Base-by-base conservation (phyloP, 768 basidiomycete species). In the Auricularia sp. region DNA sequence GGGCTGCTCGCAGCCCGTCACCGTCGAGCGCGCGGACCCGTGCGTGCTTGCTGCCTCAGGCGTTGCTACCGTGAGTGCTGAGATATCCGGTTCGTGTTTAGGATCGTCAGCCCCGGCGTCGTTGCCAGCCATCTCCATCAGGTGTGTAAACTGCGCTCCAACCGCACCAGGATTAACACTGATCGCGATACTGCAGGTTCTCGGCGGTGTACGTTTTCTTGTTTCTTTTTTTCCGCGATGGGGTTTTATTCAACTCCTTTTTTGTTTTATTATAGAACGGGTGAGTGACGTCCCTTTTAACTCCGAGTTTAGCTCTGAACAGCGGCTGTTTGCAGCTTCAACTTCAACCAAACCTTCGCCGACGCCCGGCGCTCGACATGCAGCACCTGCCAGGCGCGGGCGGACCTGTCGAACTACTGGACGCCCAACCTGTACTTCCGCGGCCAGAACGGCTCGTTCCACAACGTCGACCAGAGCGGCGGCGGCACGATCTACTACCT, bases 401-500 rank as follows among this genome's bases (percentile, higher is more conserved):
- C 18, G 47, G 42, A 35, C 62, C 36, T 42, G 33, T 47, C 44
- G 14, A 44, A 44, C 44, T 65, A 65, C 47, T 65, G 64, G 64
- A 62, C 59, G 37, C 64, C 64, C 2, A 61, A 45, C 24, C 58
- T 65, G 7, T 65, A 44, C 58, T 65, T 42, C 42, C 64, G 54
- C 21, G 64, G 59, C 37, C 58, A 65, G 59, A 61, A 65, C 59
- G 64, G 64, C 29, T 61, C 56, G 36, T 61, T 65, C 39, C 56
- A 61, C 39, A 45, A 54, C 35, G 58, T 65, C 58, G 42, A 65
- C n/a, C 64, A 65, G 61, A 33, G n/a, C 58, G 64, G 64, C 21
- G 64, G 64, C 56, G 54, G 33, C n/a, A 61, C 59, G 16, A 39
- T 65, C 58, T 65, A 65, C 58, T 65, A 65, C 58, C 64, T 65